Base-by-base conservation (phyloP, 257 asterid genomes). In the Solanum tarijense region DNA sequence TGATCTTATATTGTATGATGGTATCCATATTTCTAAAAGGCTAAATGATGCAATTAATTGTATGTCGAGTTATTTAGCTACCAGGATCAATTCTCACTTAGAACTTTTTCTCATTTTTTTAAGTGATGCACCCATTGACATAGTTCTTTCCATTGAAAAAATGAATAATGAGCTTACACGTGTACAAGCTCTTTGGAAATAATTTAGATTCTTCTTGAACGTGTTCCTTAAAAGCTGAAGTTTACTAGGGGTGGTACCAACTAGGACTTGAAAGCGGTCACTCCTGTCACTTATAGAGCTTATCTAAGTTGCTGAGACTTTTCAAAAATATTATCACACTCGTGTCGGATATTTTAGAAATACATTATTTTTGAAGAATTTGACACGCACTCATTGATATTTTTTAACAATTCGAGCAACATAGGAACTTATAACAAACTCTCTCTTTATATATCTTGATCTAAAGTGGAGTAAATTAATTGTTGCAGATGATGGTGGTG, bases 401-500 rank as follows among this genome's bases (percentile, higher is more conserved):
- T 13, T 46, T 46, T 5, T 12, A 46, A 46, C 58, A 46, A 46
- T 46, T 46, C 7, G 7, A 46, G 7, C 21, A 48, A 48, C 60
- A 14, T 48, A 48, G 60, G 21, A 48, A 14, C 21, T 14, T 48
- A 14, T 27, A 29, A 29, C 68, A 43, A 36, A 79, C 72, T 87
- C 10, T 21, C 38, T 21, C 55, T 34, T 1, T 21, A 72, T 46
- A 10, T 21, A 71, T 31, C 7, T 72, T 32, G 48, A 23, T 74
- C 23, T 20, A 31, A 8, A 41, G 12, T 16, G 12, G 32, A 68
- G 34, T 36, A 18, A 66, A 12, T 23, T 84, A 66, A 66, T 12
- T 66, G 81, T 76, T 65, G 35, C 68, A 95, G 96, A 95, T 79
- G 97, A 94, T 32, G 92, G 93, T 60, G 89, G 74, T 12, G 58